phyloP scores from a whole-genome alignment of 2,329 filamentous ascomycete species.

The Elsinoe arachidis region DNA sequence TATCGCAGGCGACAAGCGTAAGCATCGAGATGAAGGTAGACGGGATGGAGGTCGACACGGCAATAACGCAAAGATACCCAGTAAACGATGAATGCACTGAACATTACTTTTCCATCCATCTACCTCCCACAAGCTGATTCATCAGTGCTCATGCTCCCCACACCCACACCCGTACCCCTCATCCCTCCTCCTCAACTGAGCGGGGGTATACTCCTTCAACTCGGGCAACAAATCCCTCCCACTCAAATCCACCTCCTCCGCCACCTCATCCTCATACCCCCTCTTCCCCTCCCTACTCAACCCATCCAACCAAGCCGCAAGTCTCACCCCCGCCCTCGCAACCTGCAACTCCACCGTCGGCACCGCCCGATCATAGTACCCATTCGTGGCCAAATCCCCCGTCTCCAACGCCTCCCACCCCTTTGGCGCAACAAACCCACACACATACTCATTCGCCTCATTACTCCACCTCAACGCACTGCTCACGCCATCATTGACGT shows the following conservation, averaged over 20 bases:
- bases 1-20: conserved; percentile 55
- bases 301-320: conserved; percentile 31
- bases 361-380: conserved; percentile 28
- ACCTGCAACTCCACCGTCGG: conserved; percentile 36
- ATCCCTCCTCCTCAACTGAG: conserved; percentile 21
- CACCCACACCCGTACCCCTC: conserved; percentile 20
- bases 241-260: conserved; percentile 11
- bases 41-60: background rate
- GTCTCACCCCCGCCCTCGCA: conserved; percentile 33
- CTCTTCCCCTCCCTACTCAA: conserved; percentile 21
- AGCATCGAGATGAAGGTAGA: conserved; percentile 37
- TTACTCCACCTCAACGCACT: conserved; percentile 35
- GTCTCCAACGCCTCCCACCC: conserved; percentile 30
- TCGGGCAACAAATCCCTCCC: conserved; percentile 16
- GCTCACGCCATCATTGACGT: conserved; percentile 27
- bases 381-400: conserved; percentile 27
- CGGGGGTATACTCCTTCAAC: conserved; percentile 17
- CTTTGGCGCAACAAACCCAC: conserved; percentile 33
- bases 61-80: conserved; percentile 3
- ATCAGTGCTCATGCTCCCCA: conserved; percentile 21
- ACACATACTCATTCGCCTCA: conserved; percentile 37
- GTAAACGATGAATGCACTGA: background rate
- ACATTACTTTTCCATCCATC: conserved; percentile 1
- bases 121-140: conserved; percentile 15
- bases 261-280: background rate